Percentiles rank a stretch among this genome's conserved stretches.
These are phyloP conservation scores for Andrographis paniculata DNA, from an alignment of 305 asterid genomes.

Conservation along the genomic window DNA sequence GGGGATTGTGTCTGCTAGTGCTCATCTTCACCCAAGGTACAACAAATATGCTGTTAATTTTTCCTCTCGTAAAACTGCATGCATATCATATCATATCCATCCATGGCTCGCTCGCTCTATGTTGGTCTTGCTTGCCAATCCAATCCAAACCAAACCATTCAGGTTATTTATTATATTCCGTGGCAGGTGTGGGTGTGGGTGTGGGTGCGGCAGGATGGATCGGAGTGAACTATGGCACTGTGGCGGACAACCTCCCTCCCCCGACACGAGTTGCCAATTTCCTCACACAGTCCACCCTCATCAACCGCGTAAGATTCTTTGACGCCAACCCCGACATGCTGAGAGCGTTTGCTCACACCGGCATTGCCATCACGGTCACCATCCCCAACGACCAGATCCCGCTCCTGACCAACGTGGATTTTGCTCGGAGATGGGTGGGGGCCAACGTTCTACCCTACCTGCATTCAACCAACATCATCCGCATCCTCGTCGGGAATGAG, in stretches of 20 bases:
- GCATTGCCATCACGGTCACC: slow-evolving; percentile 42
- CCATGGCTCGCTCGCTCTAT: too few relatives aligned
- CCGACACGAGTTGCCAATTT: slow-evolving; percentile 50
- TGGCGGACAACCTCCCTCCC: slow-evolving; percentile 64
- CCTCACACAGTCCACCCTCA: slow-evolving; percentile 42
- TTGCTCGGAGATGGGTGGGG: slow-evolving; percentile 49
- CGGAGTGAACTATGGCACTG: slow-evolving; percentile 65
- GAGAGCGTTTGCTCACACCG: slow-evolving; percentile 53
- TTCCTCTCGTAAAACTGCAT: too few relatives aligned
- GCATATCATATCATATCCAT: too few relatives aligned
- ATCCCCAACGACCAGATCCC: slow-evolving; percentile 49
- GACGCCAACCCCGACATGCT: slow-evolving; percentile 48
- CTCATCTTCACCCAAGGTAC: slow-evolving; percentile 31
- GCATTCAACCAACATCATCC: slow-evolving; percentile 39
- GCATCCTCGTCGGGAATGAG: slow-evolving; percentile 65
- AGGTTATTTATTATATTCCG: too few relatives aligned
- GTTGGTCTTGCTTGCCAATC: too few relatives aligned
- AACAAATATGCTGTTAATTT: too few relatives aligned
- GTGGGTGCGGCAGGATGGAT: slow-evolving; percentile 42
- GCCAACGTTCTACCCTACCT: slow-evolving; percentile 33
- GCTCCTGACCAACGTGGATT: slow-evolving; percentile 24
- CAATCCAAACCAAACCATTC: too few relatives aligned
- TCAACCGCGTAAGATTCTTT: slow-evolving; percentile 51
- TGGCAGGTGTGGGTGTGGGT: slow-evolving; percentile 40
- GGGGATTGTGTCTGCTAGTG: slow-evolving; percentile 20